Percentiles rank a stretch among this genome's conserved stretches.
Evolutionary conservation across 441 rosid genomes (phyloP).

Genomic region (Bocquillonia castaneifolia): DNA sequence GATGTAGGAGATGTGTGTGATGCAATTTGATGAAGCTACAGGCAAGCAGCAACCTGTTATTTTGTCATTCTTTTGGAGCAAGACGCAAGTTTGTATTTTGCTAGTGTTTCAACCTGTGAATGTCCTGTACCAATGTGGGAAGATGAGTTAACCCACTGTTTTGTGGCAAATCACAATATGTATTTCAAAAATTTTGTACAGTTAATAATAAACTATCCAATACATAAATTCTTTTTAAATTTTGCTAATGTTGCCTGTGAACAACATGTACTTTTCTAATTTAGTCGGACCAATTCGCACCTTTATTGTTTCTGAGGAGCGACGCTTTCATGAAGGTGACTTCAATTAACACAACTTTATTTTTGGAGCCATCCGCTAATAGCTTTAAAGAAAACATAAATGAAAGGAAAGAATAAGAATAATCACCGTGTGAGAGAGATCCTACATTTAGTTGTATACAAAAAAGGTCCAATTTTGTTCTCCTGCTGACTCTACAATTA

Average conservation of each 20-base stretch:
- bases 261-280: too few relatives aligned
- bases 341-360: not conserved
- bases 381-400: too few relatives aligned
- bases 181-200: slow-evolving; percentile 1
- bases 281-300: too few relatives aligned
- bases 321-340: too few relatives aligned
- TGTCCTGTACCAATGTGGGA: not conserved
- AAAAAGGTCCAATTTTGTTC: not conserved
- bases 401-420: not conserved
- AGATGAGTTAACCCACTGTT: not conserved
- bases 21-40: not conserved
- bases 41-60: not conserved
- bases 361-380: not conserved
- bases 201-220: too few relatives aligned
- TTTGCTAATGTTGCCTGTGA: not conserved
- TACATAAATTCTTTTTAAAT: not conserved
- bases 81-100: too few relatives aligned
- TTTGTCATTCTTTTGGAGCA: too few relatives aligned
- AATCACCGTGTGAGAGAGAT: not conserved
- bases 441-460: not conserved
- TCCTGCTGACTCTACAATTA: not conserved
- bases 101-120: not conserved
- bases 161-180: slow-evolving; percentile 6
- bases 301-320: too few relatives aligned
- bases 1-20: not conserved